Percentiles rank a stretch among this genome's conserved stretches.
phyloP scores from a whole-genome alignment of 768 basidiomycete genomes.

The Leccinum broughii region DNA sequence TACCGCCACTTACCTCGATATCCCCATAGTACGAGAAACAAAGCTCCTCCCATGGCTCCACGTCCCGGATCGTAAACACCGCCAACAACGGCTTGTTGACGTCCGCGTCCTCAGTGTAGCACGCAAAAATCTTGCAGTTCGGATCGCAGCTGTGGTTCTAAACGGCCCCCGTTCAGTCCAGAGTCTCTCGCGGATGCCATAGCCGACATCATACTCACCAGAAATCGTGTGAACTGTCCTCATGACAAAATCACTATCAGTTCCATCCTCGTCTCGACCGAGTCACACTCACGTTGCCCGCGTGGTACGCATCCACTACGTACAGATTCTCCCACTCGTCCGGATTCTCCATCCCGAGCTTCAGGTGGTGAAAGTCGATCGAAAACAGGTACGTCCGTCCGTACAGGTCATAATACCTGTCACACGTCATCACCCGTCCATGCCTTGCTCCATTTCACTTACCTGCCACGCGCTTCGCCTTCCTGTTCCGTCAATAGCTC shows the following conservation, averaged over 20 bases:
- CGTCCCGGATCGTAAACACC: conserved; percentile 65
- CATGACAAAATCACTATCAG: conserved; percentile 1
- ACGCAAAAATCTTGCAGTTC: conserved; percentile 70
- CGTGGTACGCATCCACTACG: conserved; percentile 85
- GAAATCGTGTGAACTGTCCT: conserved; percentile 87
- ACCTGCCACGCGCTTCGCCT: conserved; percentile 68
- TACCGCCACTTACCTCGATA: conserved; percentile 36
- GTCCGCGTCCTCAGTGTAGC: conserved; percentile 78
- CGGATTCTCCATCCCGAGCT: conserved; percentile 28
- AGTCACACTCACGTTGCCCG: conserved; percentile 65
- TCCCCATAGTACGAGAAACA: conserved; percentile 75
- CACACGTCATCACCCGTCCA: conserved; percentile 3
- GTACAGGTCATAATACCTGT: conserved; percentile 70
- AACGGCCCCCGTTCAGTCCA: background rate
- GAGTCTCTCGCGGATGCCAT: background rate
- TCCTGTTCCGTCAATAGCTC: conserved; percentile 74
- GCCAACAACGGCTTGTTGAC: conserved; percentile 66
- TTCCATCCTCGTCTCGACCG: background rate
- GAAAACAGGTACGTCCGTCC: conserved; percentile 83
- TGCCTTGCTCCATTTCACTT: conserved; percentile 24
- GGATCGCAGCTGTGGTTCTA: conserved; percentile 94
- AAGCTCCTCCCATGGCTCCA: conserved; percentile 67
- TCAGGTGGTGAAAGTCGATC: conserved; percentile 73
- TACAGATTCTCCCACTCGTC: conserved; percentile 41
- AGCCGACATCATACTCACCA: conserved; percentile 48